Percentiles rank a stretch among this genome's conserved stretches.
Conservation (phyloP, 164 flowering plant species). For the Warburgia ugandensis region DNA sequence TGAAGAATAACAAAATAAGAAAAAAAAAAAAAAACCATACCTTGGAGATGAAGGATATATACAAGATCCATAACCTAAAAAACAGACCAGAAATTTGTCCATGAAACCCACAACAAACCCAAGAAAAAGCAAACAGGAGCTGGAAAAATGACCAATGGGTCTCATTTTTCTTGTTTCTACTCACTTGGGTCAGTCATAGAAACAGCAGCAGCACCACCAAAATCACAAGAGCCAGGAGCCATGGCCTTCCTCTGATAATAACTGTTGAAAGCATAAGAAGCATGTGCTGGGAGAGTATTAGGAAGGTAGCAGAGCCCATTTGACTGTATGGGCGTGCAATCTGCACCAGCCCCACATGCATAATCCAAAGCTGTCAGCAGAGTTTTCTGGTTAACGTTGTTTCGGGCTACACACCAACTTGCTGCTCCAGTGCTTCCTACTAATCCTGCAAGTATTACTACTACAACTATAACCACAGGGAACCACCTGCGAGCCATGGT, state of each 20-base stretch:
- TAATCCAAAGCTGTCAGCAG: slow-evolving; percentile 65
- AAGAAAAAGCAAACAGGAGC: background rate
- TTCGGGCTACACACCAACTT: slow-evolving; percentile 69
- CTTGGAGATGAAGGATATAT: slow-evolving; percentile 60
- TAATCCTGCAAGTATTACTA: background rate
- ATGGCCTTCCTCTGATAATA: slow-evolving; percentile 46
- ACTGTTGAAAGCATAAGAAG: slow-evolving; percentile 86
- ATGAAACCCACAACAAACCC: background rate
- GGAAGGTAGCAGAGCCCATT: slow-evolving; percentile 69
- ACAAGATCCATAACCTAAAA: slow-evolving; percentile 78
- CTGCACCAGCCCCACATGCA: slow-evolving; percentile 70
- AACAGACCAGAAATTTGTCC: background rate
- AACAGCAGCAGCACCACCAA: slow-evolving; percentile 57
- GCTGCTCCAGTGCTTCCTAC: background rate
- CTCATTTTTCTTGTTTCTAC: slow-evolving; percentile 2
- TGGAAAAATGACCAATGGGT: background rate
- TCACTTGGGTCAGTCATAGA: slow-evolving; percentile 74
- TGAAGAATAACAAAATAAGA: no score
- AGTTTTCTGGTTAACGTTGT: slow-evolving; percentile 42
- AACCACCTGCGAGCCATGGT: no score
- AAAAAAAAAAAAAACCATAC: slow-evolving; percentile 17
- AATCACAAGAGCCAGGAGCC: slow-evolving; percentile 68
- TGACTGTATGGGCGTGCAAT: slow-evolving; percentile 51
- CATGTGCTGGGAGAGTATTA: slow-evolving; percentile 64
- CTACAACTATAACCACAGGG: background rate